A percentile compares a stretch with the other conserved stretches of the same genome.
Evolutionary conservation across 495 filamentous ascomycete species (phyloP).

Genomic region (Lophiostoma macrostomum): DNA sequence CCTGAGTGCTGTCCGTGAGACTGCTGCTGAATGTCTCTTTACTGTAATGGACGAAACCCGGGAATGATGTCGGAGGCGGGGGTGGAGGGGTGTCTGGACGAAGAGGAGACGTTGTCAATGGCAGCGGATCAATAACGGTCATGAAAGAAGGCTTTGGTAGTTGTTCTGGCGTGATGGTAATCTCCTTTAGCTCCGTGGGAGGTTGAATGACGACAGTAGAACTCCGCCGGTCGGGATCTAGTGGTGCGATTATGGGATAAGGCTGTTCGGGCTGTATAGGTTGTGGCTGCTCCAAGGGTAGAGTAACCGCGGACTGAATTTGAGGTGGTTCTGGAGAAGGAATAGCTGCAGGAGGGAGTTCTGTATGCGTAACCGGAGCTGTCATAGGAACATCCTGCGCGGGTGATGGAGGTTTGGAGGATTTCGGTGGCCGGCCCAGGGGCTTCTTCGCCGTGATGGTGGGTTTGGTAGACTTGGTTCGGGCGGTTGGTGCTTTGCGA

Average conservation of each 20-base stretch:
- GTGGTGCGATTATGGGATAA: neutral
- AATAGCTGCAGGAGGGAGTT: neutral
- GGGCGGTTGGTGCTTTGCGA: slow-evolving; percentile 29
- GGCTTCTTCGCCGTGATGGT: slow-evolving; percentile 16
- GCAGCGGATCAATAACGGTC: slow-evolving; percentile 7
- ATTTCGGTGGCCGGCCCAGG: slow-evolving; percentile 3
- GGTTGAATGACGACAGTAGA: slow-evolving; percentile 7
- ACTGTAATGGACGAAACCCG: slow-evolving; percentile 18
- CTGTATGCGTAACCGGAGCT: neutral
- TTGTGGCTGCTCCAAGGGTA: slow-evolving; percentile 26
- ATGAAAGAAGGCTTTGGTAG: slow-evolving; percentile 27
- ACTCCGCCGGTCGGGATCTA: neutral
- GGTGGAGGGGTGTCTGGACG: slow-evolving; percentile 32
- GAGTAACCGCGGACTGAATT: slow-evolving; percentile 2
- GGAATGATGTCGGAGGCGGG: slow-evolving; percentile 21
- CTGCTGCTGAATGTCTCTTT: neutral
- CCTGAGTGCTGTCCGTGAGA: neutral
- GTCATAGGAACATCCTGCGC: too few species aligned
- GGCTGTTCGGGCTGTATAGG: slow-evolving; percentile 12
- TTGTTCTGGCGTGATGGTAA: slow-evolving; percentile 24
- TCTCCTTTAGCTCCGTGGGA: slow-evolving; percentile 20
- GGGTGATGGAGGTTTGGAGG: slow-evolving; percentile 7
- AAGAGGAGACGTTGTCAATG: slow-evolving; percentile 19
- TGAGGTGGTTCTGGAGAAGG: slow-evolving; percentile 8
- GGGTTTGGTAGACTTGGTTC: slow-evolving; percentile 32